Conservation (phyloP, 2,329 filamentous ascomycete species). For the Nemania diffusa region DNA sequence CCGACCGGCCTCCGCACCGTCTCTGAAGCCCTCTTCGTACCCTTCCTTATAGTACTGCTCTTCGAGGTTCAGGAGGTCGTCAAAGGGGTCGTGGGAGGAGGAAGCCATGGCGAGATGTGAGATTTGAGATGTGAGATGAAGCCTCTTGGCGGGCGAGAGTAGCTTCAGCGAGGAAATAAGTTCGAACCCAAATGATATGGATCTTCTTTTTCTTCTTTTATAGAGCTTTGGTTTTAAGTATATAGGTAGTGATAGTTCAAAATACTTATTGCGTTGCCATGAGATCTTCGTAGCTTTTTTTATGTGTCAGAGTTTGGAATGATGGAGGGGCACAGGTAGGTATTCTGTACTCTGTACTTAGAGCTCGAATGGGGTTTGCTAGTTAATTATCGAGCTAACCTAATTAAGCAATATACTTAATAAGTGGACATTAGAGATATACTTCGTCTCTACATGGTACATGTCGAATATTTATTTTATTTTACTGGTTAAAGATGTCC, state of each 20-base stretch:
- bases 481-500: no score
- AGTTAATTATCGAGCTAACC: conserved; percentile 11
- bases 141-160: background rate
- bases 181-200: background rate
- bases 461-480: no score
- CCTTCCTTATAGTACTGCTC: conserved; percentile 84
- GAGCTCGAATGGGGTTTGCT: background rate
- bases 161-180: background rate
- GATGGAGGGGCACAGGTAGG: conserved; percentile 26
- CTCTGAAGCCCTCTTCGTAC: conserved; percentile 76
- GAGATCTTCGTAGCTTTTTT: no score
- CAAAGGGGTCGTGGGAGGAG: conserved; percentile 61
- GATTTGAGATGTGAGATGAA: background rate
- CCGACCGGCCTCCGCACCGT: conserved; percentile 81
- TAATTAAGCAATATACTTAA: background rate
- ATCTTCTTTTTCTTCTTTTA: background rate
- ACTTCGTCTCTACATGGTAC: no score
- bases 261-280: no score
- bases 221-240: background rate
- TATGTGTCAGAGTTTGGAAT: no score
- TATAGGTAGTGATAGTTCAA: no score
- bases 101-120: conserved; percentile 41
- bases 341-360: no score
- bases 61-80: conserved; percentile 69
- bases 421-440: no score